Evolutionary conservation across 257 asterid species (phyloP), one percentile per base, ranked within the genome.

Genomic region (Henckelia pumila): DNA sequence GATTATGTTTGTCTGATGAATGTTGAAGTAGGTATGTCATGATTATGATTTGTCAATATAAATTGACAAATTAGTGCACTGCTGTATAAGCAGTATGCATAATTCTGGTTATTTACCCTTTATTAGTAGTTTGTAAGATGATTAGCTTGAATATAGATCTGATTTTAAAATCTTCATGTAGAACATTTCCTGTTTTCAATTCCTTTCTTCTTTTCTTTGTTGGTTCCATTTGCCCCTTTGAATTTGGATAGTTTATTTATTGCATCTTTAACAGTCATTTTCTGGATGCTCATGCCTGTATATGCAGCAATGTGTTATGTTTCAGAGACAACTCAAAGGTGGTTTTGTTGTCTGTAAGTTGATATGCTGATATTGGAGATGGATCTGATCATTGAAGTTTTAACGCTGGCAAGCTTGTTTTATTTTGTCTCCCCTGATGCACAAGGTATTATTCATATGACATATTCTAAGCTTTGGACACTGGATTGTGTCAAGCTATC

Each of bases 371-470:
- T 59, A 30, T 20, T 63, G 80, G 77, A 69, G 83, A 77, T 77
- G 88, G 79, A 35, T 63, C 71, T 84, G 77, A 81, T 84, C 52
- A 68, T 78, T 64, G 81, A 66, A 75, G 71, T 80, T 57, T 50
- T 80, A 33, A 72, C 65, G 19, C 72, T 82, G 72, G 71, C 84
- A 32, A 80, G 37, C 66, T 64, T 84, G 50, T 56, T 10, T 74
- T 78, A 84, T 44, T 75, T 73, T 30, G 90, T 80, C 58, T 75
- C 79, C 33, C 84, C 90, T 66, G 86, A 84, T 80, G 77, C 76
- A 63, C 94, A 86, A 86, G 94, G 94, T 86, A 72, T 4, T 52
- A 19, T 55, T 73, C 67, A 62, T 53, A 47, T 47, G 23, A 30
- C 65, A 47, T 59, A 44, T 59, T 66, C 47, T 44, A 21, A 56